These are phyloP conservation scores for Ophiostoma tasmaniense DNA, from an alignment of 2,329 filamentous ascomycete species.

Conservation along the genomic window DNA sequence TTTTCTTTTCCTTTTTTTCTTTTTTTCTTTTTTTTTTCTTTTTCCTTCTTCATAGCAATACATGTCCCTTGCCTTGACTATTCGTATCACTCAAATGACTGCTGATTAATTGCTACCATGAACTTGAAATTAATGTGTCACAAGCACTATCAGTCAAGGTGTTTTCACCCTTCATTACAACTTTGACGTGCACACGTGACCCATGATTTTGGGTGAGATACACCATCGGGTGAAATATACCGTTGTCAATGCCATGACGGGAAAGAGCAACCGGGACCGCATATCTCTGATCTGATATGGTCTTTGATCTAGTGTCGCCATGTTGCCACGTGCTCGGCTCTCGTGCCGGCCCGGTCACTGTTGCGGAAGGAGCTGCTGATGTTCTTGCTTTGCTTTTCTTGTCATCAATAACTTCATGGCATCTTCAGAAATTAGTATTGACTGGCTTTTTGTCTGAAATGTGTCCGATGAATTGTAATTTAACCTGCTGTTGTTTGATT, in stretches of 20 bases:
- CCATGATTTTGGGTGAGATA: not conserved
- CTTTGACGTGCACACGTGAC: not conserved
- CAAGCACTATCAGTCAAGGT: not conserved
- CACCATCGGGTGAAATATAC: not conserved
- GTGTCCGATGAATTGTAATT: no score
- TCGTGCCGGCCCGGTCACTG: not conserved
- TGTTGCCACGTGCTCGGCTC: not conserved
- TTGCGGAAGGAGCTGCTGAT: not conserved
- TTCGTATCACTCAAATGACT: not conserved
- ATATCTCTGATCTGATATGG: not conserved
- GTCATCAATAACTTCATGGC: no score
- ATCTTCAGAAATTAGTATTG: no score
- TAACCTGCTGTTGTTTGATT: no score
- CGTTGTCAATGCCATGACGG: not conserved
- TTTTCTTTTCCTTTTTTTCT: conserved; percentile 1
- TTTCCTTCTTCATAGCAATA: not conserved
- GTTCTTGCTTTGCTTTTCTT: not conserved
- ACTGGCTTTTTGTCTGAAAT: no score
- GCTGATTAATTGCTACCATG: not conserved
- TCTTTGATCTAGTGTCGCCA: not conserved
- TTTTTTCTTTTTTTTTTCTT: not conserved
- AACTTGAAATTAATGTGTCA: not conserved
- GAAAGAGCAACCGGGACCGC: not conserved
- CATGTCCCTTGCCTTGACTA: not conserved
- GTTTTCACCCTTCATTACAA: not conserved